Conservation (phyloP, 495 filamentous ascomycete genomes). For the Cercophora samala region DNA sequence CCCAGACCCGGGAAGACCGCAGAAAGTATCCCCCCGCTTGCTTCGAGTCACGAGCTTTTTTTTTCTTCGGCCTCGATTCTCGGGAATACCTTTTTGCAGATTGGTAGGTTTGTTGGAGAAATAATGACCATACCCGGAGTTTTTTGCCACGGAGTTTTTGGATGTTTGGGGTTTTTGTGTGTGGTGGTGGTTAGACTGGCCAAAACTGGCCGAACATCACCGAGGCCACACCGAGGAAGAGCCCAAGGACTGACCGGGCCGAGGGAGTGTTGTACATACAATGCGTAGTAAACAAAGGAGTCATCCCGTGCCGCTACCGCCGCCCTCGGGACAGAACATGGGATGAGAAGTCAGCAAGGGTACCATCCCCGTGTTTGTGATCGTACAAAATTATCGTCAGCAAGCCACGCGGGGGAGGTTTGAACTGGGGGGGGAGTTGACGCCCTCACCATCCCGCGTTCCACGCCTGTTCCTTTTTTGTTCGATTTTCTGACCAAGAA, state of each 20-base stretch:
- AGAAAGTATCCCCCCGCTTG: not conserved
- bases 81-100: not conserved
- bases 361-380: not conserved
- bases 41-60: not conserved
- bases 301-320: no score
- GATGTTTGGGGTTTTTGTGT: not conserved
- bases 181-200: not conserved
- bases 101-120: not conserved
- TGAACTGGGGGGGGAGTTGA: not conserved
- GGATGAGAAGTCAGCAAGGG: no score
- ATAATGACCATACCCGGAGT: not conserved
- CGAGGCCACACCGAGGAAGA: not conserved
- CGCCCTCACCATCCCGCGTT: not conserved
- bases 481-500: not conserved
- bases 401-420: not conserved
- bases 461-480: conserved; percentile 1
- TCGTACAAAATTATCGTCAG: not conserved
- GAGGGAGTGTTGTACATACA: no score
- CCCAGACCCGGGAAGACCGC: not conserved
- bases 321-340: no score
- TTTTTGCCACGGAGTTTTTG: not conserved
- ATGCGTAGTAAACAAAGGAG: not conserved
- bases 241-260: not conserved
- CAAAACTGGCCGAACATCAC: no score
- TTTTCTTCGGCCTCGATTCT: conserved; percentile 5